Percentiles rank a stretch among this genome's conserved stretches.
Conservation (phyloP, 228 moss, liverwort and hornwort genomes). For the Sphagnum magellanicum region DNA sequence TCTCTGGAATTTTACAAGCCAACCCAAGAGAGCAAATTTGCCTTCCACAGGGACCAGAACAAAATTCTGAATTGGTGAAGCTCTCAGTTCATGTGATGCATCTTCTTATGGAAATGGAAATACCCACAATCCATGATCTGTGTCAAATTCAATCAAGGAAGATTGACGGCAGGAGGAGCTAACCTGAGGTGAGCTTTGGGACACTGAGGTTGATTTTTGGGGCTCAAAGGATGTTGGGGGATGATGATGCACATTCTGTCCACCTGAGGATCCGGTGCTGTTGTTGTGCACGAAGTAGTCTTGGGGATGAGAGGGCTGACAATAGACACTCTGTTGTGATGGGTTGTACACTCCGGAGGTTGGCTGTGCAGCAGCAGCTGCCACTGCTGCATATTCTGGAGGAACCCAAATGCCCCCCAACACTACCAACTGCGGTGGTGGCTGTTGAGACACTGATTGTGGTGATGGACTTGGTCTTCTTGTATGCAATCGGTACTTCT, state of each 20-base stretch:
- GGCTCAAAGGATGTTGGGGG: slow-evolving; percentile 29
- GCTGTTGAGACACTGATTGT: slow-evolving; percentile 32
- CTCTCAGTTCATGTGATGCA: too few relatives aligned
- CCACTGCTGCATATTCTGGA: slow-evolving; percentile 43
- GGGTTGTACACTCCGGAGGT: slow-evolving; percentile 27
- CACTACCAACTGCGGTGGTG: slow-evolving; percentile 60
- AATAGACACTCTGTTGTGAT: slow-evolving; percentile 34
- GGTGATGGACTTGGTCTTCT: slow-evolving; percentile 72
- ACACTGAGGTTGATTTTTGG: slow-evolving; percentile 42
- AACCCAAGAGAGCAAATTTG: neutral
- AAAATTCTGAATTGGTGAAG: too few relatives aligned
- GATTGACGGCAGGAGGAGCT: neutral
- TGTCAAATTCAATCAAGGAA: neutral
- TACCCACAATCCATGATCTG: neutral
- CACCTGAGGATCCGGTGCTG: slow-evolving; percentile 31
- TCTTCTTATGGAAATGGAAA: too few relatives aligned
- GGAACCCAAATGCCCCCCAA: slow-evolving; percentile 90
- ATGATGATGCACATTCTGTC: slow-evolving; percentile 33
- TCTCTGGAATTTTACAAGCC: neutral
- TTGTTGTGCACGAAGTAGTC: slow-evolving; percentile 62
- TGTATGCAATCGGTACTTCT: slow-evolving; percentile 89
- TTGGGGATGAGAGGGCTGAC: slow-evolving; percentile 55
- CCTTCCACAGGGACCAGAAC: neutral
- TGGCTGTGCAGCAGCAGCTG: slow-evolving; percentile 22
- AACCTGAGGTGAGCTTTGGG: slow-evolving; percentile 69